phyloP scores from a whole-genome alignment of 2,329 filamentous ascomycete genomes.

The Penicillium vulpinum region DNA sequence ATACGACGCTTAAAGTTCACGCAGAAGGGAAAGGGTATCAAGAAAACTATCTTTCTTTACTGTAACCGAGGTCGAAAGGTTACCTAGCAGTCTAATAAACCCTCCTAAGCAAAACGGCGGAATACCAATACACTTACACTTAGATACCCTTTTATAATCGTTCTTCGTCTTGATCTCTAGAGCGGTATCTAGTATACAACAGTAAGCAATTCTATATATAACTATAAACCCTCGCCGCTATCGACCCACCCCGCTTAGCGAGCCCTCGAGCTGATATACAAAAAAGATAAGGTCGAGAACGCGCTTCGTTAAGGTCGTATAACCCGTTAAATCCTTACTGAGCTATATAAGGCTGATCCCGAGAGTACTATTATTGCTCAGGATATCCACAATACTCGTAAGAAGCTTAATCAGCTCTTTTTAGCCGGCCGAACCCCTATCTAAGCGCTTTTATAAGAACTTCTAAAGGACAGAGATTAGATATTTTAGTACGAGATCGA shows the following conservation, averaged over 20 bases:
- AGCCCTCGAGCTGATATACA: neutral
- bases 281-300: neutral
- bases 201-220: neutral
- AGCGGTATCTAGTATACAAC: too few species aligned
- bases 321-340: neutral
- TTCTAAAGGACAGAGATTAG: too few species aligned
- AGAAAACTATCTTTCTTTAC: too few species aligned
- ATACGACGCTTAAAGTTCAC: too few species aligned
- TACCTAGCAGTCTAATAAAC: too few species aligned
- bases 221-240: neutral
- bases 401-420: too few species aligned
- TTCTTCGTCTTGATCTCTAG: neutral
- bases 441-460: too few species aligned
- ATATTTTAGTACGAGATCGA: neutral
- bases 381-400: neutral
- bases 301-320: neutral
- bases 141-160: neutral
- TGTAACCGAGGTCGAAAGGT: too few species aligned
- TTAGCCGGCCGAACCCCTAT: too few species aligned
- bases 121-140: too few species aligned
- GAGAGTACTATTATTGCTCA: rapidly evolving
- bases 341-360: rapidly evolving
- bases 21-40: too few species aligned
- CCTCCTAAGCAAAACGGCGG: too few species aligned
- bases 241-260: neutral